Evolutionary conservation across 75 land plant genomes (phyloP).

Genomic region (Isoetes taiwanensis): DNA sequence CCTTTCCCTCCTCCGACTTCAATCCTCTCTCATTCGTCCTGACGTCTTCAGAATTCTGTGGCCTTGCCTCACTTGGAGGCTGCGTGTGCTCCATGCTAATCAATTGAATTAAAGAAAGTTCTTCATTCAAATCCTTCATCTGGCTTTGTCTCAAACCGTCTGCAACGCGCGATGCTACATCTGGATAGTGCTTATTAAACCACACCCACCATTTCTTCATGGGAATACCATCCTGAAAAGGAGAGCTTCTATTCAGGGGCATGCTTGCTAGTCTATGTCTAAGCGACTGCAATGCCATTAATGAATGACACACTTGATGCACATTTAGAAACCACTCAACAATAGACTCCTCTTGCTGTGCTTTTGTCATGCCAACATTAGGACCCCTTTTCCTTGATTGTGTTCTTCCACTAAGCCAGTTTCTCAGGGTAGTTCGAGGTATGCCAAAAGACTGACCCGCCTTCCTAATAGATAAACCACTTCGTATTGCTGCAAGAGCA

Average conservation of each 20-base stretch:
- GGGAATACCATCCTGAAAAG: slow-evolving; percentile 3
- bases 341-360: not conserved
- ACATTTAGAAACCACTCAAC: not conserved
- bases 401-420: slow-evolving; percentile 5
- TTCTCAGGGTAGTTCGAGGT: not conserved
- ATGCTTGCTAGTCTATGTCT: not conserved
- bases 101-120: no score
- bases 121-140: no score
- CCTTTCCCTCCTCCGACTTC: no score
- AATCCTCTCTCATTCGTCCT: no score
- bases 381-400: slow-evolving; percentile 6
- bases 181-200: not conserved
- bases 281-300: not conserved
- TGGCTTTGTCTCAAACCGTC: no score
- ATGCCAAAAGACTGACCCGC: slow-evolving; percentile 1
- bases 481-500: not conserved
- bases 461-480: not conserved
- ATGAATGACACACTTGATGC: not conserved
- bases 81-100: no score
- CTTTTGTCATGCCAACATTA: not conserved
- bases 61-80: no score
- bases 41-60: no score
- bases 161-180: not conserved
- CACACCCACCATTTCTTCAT: slow-evolving; percentile 9
- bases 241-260: not conserved